Evolutionary conservation across 108 stramenopile genomes (phyloP).

Genomic region (Fragilaria crotonensis): DNA sequence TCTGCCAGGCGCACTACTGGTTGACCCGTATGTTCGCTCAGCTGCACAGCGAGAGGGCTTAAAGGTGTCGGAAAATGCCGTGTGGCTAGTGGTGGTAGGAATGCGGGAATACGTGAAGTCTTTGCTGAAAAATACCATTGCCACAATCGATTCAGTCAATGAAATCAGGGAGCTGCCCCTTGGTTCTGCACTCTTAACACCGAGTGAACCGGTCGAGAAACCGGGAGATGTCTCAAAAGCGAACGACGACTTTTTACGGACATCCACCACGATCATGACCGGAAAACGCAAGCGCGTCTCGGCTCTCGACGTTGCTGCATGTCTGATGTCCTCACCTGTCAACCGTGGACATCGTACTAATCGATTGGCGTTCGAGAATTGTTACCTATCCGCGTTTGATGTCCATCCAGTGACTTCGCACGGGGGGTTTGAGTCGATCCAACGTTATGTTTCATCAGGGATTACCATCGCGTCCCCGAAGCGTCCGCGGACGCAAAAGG

Average conservation of each 20-base stretch:
- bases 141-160: constrained; percentile 14
- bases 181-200: constrained; percentile 2
- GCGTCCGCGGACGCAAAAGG: not conserved
- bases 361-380: constrained; percentile 13
- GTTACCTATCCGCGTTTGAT: constrained; percentile 6
- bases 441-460: constrained; percentile 8
- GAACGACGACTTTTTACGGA: no score
- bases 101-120: constrained; percentile 46
- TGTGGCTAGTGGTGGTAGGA: constrained; percentile 62
- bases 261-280: no score
- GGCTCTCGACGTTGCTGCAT: constrained; percentile 18
- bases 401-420: constrained; percentile 8
- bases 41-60: constrained; percentile 22
- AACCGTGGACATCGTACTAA: no score
- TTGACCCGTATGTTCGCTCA: constrained; percentile 51
- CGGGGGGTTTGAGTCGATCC: constrained; percentile 13
- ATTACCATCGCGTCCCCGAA: constrained; percentile 7
- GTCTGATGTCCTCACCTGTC: no score
- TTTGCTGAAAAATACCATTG: constrained; percentile 33
- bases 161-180: constrained; percentile 8
- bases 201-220: not conserved
- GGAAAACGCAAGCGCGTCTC: constrained; percentile 8
- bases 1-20: constrained; percentile 55
- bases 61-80: constrained; percentile 56
- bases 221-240: not conserved